phyloP scores from a whole-genome alignment of 306 rosid genomes.

The Ziziphus jujuba region DNA sequence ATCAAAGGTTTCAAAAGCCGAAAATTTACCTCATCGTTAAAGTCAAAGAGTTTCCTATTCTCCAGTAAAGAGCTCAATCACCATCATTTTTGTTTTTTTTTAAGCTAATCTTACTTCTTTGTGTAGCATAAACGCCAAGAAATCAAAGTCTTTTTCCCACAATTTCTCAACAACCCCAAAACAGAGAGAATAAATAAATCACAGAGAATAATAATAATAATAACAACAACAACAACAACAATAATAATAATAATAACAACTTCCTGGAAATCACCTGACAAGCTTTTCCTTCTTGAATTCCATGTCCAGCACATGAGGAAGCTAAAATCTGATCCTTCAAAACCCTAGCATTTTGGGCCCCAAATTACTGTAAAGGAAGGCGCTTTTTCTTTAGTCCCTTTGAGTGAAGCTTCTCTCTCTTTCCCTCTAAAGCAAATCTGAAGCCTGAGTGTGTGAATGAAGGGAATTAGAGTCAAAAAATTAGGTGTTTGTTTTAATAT shows the following conservation, averaged over 20 bases:
- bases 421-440: slow-evolving; percentile 15
- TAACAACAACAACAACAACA: neutral
- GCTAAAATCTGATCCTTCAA: slow-evolving; percentile 29
- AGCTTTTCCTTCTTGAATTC: slow-evolving; percentile 70
- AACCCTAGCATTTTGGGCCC: slow-evolving; percentile 25
- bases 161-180: slow-evolving; percentile 9
- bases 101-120: neutral
- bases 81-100: neutral
- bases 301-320: slow-evolving; percentile 37
- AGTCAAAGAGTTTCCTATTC: neutral
- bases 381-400: neutral
- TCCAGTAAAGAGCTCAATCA: neutral
- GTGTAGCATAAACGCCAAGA: neutral
- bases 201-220: neutral
- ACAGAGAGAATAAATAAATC: neutral
- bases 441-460: slow-evolving; percentile 1
- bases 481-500: no score
- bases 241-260: neutral
- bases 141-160: neutral
- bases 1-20: neutral
- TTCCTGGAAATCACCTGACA: slow-evolving; percentile 49
- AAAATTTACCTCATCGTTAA: neutral
- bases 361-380: neutral
- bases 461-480: neutral
- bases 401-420: neutral